Percentiles rank a stretch among this genome's conserved stretches.
Evolutionary conservation across 257 asterid species (phyloP).

Genomic region (Salvia rosmarinus): DNA sequence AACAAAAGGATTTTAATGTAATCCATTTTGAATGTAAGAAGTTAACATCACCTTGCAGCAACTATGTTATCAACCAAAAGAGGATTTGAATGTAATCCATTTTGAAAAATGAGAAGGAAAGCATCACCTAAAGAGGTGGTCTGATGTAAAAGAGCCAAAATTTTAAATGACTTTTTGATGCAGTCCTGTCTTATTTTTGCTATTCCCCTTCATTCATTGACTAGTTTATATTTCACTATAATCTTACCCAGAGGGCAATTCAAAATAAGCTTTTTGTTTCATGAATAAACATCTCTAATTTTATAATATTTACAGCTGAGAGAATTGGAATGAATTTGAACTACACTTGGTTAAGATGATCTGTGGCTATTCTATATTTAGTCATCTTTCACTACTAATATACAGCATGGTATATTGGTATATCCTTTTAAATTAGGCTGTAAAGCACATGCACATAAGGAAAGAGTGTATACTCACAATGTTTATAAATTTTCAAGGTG

Average conservation of each 20-base stretch:
- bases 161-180: background rate
- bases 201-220: background rate
- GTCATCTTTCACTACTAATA: background rate
- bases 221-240: background rate
- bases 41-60: too few species aligned
- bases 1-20: background rate
- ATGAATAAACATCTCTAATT: background rate
- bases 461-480: background rate
- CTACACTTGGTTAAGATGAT: background rate
- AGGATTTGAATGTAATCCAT: too few species aligned
- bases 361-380: background rate
- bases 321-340: background rate
- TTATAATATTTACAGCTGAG: background rate
- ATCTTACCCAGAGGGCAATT: background rate
- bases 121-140: background rate
- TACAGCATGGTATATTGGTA: background rate
- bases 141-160: background rate
- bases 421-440: background rate
- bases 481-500: background rate
- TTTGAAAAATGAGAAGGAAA: conserved; percentile 5
- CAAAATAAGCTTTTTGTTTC: background rate
- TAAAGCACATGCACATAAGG: background rate
- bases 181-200: background rate
- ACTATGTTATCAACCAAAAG: too few species aligned
- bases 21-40: background rate